phyloP scores from a whole-genome alignment of 1,284 basidiomycete genomes.

The Malassezia slooffiae region DNA sequence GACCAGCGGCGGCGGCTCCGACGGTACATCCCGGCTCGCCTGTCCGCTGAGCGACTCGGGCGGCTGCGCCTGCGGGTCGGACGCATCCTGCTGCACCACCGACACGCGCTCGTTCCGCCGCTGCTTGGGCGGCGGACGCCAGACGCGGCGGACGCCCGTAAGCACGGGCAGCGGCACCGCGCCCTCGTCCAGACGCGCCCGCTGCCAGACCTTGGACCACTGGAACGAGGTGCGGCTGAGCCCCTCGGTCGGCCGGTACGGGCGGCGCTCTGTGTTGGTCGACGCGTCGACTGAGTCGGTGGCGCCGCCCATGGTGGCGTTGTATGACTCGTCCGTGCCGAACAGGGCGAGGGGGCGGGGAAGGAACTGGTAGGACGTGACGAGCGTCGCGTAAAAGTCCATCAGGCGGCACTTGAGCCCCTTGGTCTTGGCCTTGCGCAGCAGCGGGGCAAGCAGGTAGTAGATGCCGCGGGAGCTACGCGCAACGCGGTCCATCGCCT shows the following conservation, averaged over 20 bases:
- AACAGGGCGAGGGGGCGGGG: conserved; percentile 18
- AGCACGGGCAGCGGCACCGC: conserved; percentile 34
- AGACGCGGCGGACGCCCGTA: conserved; percentile 30
- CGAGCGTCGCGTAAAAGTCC: conserved; percentile 42
- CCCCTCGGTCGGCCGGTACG: conserved; percentile 22
- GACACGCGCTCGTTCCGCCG: not conserved
- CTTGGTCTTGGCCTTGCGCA: conserved; percentile 31
- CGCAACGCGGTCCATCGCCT: conserved; percentile 35
- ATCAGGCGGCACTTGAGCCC: conserved; percentile 38
- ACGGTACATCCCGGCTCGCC: not conserved
- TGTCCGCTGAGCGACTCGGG: not conserved
- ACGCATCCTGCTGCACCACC: not conserved
- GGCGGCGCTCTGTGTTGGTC: not conserved
- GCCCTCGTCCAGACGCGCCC: conserved; percentile 18
- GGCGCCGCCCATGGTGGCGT: conserved; percentile 1
- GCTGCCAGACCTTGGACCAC: conserved; percentile 35
- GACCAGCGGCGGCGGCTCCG: too few relatives aligned
- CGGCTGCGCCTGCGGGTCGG: not conserved
- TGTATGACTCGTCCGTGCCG: conserved; percentile 14
- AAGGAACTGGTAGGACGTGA: conserved; percentile 30
- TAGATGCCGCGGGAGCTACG: conserved; percentile 31
- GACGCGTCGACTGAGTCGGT: not conserved
- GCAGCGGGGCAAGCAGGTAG: conserved; percentile 35
- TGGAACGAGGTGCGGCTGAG: conserved; percentile 34
- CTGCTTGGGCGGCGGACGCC: conserved; percentile 8